A percentile compares a stretch with the other conserved stretches of the same genome.
Evolutionary conservation across 1,284 basidiomycete species (phyloP).

Genomic region (Ustilago shanxiensis): DNA sequence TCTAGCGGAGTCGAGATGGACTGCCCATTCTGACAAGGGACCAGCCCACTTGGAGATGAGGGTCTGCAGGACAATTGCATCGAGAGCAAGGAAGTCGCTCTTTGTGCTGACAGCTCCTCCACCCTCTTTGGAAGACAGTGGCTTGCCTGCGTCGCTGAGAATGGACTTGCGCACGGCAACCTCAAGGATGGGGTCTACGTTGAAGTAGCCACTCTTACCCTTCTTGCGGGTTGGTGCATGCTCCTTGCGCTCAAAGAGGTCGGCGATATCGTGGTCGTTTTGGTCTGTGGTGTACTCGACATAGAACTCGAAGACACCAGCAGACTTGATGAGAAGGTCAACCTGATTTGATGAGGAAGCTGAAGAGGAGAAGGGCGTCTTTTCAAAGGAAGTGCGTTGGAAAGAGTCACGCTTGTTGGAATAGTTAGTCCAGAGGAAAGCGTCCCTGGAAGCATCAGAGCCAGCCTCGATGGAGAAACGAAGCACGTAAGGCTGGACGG

Average conservation of each 20-base stretch:
- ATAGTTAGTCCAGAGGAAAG: conserved; percentile 59
- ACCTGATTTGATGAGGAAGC: conserved; percentile 39
- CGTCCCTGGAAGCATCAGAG: conserved; percentile 51
- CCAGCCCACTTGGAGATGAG: conserved; percentile 68
- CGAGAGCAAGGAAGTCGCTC: conserved; percentile 49
- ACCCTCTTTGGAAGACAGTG: conserved; percentile 40
- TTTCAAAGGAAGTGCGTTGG: conserved; percentile 80
- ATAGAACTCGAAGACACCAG: conserved; percentile 66
- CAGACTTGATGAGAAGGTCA: conserved; percentile 51
- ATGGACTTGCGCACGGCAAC: conserved; percentile 49
- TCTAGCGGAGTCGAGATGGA: conserved; percentile 60
- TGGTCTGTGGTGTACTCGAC: conserved; percentile 57
- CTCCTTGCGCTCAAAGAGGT: conserved; percentile 27
- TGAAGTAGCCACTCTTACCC: conserved; percentile 61
- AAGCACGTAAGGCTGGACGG: conserved; percentile 58
- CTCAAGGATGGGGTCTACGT: conserved; percentile 63
- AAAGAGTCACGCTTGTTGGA: conserved; percentile 77
- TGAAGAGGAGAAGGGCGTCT: conserved; percentile 68
- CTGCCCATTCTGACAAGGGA: conserved; percentile 55
- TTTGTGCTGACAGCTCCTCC: conserved; percentile 43
- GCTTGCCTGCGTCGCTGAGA: conserved; percentile 35
- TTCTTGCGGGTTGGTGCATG: conserved; percentile 28
- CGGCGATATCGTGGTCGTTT: conserved; percentile 17
- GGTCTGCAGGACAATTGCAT: conserved; percentile 61
- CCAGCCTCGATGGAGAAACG: conserved; percentile 63